Evolutionary conservation across 1,284 basidiomycete species (phyloP).

Genomic region (Athelia psychrophila): DNA sequence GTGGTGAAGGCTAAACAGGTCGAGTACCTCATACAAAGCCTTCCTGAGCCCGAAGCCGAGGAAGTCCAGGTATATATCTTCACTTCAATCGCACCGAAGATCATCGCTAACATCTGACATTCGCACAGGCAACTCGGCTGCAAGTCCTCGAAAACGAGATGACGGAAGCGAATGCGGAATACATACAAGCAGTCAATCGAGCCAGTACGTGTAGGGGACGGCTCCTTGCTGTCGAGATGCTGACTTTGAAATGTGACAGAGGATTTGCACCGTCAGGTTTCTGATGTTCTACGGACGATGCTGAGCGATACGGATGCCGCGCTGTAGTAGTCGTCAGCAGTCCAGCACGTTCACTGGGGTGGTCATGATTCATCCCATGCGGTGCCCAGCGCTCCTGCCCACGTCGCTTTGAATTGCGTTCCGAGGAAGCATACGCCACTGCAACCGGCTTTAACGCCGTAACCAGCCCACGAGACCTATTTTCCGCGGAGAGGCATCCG

Average conservation of each 20-base stretch:
- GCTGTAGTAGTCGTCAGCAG: no score
- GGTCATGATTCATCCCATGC: no score
- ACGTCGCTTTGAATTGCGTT: no score
- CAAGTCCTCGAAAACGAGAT: slow-evolving; percentile 64
- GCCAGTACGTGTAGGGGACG: slow-evolving; percentile 53
- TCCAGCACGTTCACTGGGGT: no score
- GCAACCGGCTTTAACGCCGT: no score
- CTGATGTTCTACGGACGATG: slow-evolving; percentile 57
- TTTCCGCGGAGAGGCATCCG: no score
- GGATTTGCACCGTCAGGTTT: slow-evolving; percentile 56
- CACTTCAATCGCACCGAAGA: background rate
- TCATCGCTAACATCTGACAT: slow-evolving; percentile 1
- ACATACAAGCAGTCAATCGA: slow-evolving; percentile 63
- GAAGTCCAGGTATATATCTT: slow-evolving; percentile 55
- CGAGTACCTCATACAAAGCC: slow-evolving; percentile 72
- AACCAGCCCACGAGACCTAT: no score
- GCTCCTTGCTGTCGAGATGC: slow-evolving; percentile 1
- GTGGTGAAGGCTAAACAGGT: slow-evolving; percentile 83
- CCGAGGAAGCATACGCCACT: no score
- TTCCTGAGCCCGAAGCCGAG: slow-evolving; percentile 73
- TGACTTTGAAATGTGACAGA: slow-evolving; percentile 37
- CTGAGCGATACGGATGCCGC: slow-evolving; percentile 48
- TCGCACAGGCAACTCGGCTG: slow-evolving; percentile 57
- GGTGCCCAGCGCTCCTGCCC: no score
- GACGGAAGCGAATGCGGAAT: slow-evolving; percentile 69